These are phyloP conservation scores for Pythium folliculosum DNA, from an alignment of 352 stramenopile species.

Conservation along the genomic window DNA sequence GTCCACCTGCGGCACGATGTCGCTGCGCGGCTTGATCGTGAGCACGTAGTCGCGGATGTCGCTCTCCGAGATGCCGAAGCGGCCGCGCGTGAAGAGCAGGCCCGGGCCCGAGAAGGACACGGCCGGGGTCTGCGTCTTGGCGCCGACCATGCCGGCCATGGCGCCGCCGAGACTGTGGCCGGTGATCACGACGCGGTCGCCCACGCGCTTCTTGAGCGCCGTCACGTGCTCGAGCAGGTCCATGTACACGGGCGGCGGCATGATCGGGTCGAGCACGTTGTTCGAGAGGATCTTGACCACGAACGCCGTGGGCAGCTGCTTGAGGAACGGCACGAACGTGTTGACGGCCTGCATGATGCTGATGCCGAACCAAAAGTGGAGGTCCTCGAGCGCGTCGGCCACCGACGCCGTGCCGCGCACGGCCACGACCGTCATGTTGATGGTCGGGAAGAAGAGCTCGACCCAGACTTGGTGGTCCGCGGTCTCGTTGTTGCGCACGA, in stretches of 20 bases:
- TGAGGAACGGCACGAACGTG: slow-evolving; percentile 86
- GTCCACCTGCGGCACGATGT: slow-evolving; percentile 84
- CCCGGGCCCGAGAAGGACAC: slow-evolving; percentile 84
- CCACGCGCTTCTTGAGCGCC: slow-evolving; percentile 60
- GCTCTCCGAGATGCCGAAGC: slow-evolving; percentile 68
- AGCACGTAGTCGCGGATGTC: slow-evolving; percentile 86
- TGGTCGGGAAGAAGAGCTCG: slow-evolving; percentile 78
- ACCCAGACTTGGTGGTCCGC: slow-evolving; percentile 80
- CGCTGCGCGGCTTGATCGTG: slow-evolving; percentile 77
- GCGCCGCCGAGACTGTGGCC: slow-evolving; percentile 82
- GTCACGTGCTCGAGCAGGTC: slow-evolving; percentile 69
- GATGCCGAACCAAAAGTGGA: slow-evolving; percentile 89
- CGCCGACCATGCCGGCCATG: slow-evolving; percentile 85
- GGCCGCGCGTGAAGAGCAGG: slow-evolving; percentile 76
- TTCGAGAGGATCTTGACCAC: slow-evolving; percentile 86
- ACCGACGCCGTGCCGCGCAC: slow-evolving; percentile 82
- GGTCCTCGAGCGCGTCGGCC: slow-evolving; percentile 81
- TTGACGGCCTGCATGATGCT: slow-evolving; percentile 87
- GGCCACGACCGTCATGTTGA: slow-evolving; percentile 87
- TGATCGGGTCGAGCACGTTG: slow-evolving; percentile 63
- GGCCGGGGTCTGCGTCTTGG: slow-evolving; percentile 75
- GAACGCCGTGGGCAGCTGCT: slow-evolving; percentile 75
- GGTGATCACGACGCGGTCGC: slow-evolving; percentile 76
- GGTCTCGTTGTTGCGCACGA: slow-evolving; percentile 66
- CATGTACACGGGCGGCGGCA: slow-evolving; percentile 79